These are phyloP conservation scores for Afroboletus lepidellus DNA, from an alignment of 1,284 basidiomycete species.

Conservation along the genomic window DNA sequence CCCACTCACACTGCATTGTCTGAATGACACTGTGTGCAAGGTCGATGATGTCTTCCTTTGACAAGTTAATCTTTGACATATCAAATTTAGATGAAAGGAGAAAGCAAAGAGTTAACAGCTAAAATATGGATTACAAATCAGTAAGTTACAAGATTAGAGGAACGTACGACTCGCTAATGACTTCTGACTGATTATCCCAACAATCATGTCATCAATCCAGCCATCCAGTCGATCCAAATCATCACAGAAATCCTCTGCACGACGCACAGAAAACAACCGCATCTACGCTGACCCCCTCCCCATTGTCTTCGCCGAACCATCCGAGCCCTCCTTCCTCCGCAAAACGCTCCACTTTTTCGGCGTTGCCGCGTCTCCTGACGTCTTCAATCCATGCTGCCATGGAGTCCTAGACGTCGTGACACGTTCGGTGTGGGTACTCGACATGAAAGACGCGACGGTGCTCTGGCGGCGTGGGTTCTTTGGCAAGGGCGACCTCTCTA, in stretches of 20 bases:
- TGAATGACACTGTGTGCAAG: slow-evolving; percentile 29
- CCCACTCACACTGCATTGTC: slow-evolving; percentile 30
- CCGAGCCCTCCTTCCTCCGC: slow-evolving; percentile 38
- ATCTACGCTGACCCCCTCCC: slow-evolving; percentile 69
- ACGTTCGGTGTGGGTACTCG: slow-evolving; percentile 77
- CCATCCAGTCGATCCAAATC: slow-evolving; percentile 34
- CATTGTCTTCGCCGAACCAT: slow-evolving; percentile 48
- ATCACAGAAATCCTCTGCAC: slow-evolving; percentile 49
- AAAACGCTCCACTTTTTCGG: slow-evolving; percentile 55
- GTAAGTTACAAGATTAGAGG: too few species aligned
- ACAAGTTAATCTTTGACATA: slow-evolving; percentile 19
- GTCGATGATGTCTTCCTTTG: slow-evolving; percentile 19
- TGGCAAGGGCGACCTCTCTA: slow-evolving; percentile 90
- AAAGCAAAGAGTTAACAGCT: too few species aligned
- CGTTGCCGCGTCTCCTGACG: slow-evolving; percentile 42
- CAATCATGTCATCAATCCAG: slow-evolving; percentile 47
- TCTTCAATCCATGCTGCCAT: slow-evolving; percentile 62
- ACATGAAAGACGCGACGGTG: slow-evolving; percentile 57
- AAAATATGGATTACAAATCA: neutral
- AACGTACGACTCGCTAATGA: too few species aligned
- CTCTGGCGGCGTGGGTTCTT: slow-evolving; percentile 95
- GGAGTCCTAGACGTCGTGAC: slow-evolving; percentile 74
- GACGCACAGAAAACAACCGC: slow-evolving; percentile 60
- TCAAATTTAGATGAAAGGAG: slow-evolving; percentile 10
- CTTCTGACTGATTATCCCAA: too few species aligned